These are phyloP conservation scores for Heliocybe sulcata DNA, from an alignment of 1,284 basidiomycete genomes.

Conservation along the genomic window DNA sequence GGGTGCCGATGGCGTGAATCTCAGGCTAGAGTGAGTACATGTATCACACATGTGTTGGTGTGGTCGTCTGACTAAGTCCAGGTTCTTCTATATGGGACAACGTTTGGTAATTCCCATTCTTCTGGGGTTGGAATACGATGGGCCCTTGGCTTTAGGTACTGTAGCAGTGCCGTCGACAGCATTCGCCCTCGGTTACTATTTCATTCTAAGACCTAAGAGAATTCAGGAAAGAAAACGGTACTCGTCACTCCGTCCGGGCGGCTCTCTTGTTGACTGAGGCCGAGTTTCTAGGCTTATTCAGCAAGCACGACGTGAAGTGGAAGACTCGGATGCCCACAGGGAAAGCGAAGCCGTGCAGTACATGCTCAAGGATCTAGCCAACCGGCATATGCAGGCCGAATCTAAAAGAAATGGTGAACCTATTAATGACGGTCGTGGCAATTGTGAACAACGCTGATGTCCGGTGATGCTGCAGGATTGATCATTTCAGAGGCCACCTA, in stretches of 20 bases:
- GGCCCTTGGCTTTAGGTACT: constrained; percentile 21
- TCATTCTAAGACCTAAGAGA: constrained; percentile 24
- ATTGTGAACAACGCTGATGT: neutral
- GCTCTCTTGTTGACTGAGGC: neutral
- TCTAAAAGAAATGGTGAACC: constrained; percentile 21
- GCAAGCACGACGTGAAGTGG: constrained; percentile 38
- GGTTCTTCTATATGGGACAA: constrained; percentile 26
- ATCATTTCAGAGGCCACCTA: constrained; percentile 71
- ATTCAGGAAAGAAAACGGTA: constrained; percentile 22
- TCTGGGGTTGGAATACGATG: constrained; percentile 23
- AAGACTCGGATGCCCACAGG: constrained; percentile 47
- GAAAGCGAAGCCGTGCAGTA: constrained; percentile 47
- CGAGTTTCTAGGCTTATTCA: constrained; percentile 40
- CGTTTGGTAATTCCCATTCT: constrained; percentile 24
- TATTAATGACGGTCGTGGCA: neutral
- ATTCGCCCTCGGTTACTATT: constrained; percentile 24
- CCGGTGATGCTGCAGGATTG: constrained; percentile 39
- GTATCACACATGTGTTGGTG: constrained; percentile 5
- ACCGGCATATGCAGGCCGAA: constrained; percentile 36
- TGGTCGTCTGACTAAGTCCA: constrained; percentile 10
- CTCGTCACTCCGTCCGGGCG: constrained; percentile 7
- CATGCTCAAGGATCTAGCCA: constrained; percentile 38
- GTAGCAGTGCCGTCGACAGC: constrained; percentile 24
- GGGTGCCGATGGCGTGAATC: constrained; percentile 21
- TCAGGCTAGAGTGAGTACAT: constrained; percentile 24